phyloP scores from a whole-genome alignment of 345 rosid genomes.

The Combretum micranthum region DNA sequence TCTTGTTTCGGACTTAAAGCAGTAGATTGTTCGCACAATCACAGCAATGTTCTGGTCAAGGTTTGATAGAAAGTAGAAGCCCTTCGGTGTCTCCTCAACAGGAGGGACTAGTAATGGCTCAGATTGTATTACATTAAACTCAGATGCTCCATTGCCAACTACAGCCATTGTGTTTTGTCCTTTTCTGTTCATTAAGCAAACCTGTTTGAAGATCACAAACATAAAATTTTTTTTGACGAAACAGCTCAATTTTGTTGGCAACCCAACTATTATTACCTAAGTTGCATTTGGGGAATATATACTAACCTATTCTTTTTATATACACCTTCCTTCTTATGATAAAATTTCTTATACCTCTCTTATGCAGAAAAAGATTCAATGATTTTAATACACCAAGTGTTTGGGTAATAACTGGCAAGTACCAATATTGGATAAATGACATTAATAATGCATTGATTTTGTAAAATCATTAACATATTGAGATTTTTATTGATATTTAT shows the following conservation, averaged over 20 bases:
- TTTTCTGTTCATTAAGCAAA: background rate
- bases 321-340: too few relatives aligned
- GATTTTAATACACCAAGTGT: too few relatives aligned
- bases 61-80: constrained; percentile 64
- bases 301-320: too few relatives aligned
- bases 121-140: constrained; percentile 35
- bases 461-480: too few relatives aligned
- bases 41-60: constrained; percentile 91
- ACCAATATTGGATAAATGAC: too few relatives aligned
- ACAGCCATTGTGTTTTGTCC: constrained; percentile 29
- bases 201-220: constrained; percentile 8
- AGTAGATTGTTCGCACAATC: constrained; percentile 66
- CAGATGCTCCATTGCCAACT: constrained; percentile 13
- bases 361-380: too few relatives aligned
- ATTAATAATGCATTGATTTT: too few relatives aligned
- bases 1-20: constrained; percentile 54
- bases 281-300: too few relatives aligned
- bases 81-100: constrained; percentile 53
- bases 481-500: too few relatives aligned
- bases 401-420: too few relatives aligned
- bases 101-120: constrained; percentile 59
- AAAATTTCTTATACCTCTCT: too few relatives aligned
- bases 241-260: background rate
- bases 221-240: background rate
- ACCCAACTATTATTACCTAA: too few relatives aligned